Base-by-base conservation (phyloP, 2,329 filamentous ascomycete species). In the Nemania diffusa region DNA sequence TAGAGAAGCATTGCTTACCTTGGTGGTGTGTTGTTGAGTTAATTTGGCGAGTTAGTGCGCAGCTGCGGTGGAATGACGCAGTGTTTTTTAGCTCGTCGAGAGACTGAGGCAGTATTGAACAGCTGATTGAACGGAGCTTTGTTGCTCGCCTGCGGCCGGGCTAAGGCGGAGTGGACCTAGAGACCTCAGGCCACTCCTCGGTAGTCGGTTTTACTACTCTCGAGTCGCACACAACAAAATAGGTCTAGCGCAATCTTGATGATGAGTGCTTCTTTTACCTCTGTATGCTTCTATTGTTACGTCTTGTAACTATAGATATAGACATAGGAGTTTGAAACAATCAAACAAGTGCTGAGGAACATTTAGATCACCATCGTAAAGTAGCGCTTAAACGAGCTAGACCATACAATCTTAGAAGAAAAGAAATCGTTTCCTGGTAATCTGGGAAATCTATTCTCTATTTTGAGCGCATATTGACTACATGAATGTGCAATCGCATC, bases 171-270 rank as follows among this genome's bases (percentile, higher is more conserved):
- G 62, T 59, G 68, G 65, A 57, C 57, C 62, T 34, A 24, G 32
- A 24, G 53, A 64, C 62, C 62, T 64, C 68, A 70, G 65, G 55
- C 68, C 68, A 70, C 60, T 62, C 22, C n/a, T 29, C 22, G n/a
- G 26, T 46, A 51, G 24, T 34, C 51, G 27, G 27, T 46, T 24
- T 24, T 40, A 17, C 37, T 34, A 17, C 5, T 40, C 15, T 46
- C 22, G 20, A 46, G 20, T n/a, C n/a, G 44, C 20, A n/a, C 37
- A 11, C 37, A 15, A 40, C 15, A 40, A 40, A 5, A 40, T 40
- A 40, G 37, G 37, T 40, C 11, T 40, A 40, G 37, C 37, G 37
- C 37, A 9, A 7, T 34, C 32, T 34, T 11, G 32, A 34, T 11
- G 32, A 34, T 34, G 13, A 11, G 13, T 34, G 32, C 32, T 34